Evolutionary conservation across 441 rosid genomes (phyloP), one percentile per base, ranked within the genome.

Genomic region (Isatis lusitanica): DNA sequence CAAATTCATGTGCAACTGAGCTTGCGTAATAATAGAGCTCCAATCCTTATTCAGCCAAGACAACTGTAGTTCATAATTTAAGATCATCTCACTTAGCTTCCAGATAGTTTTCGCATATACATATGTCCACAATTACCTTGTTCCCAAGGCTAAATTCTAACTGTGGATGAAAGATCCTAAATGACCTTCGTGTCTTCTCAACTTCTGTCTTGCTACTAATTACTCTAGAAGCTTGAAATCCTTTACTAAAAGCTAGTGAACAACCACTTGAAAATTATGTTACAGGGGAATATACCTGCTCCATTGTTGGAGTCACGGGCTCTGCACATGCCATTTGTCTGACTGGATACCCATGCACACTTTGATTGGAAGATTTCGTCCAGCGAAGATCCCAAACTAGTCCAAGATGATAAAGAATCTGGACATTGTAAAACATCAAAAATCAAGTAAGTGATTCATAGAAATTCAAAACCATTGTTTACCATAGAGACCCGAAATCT

Each of bases 371-470:
- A 78, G 86, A 80, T 68, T 79, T 69, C 65, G 57, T 74, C 99
- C 99, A 95, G 26, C 98, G 94, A 74, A 93, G 68, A 68, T 85
- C 82, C 99, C 99, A 95, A 68, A 91, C 95, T 78, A 85, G 59
- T 61, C 90, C 90, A 85, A 93, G 96, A 83, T 95, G 99, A 82
- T 87, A 84, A 73, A 95, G 89, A 77, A 95, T 87, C 99, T 95
- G 66, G 68, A 77, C 38, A 81, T 66, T 66, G 72, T 63, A 66
- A 66, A 35, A 17, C 28, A 66, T 52, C 35, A 36, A 35, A 60
- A 35, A 66, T 43, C n/a, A 52, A 40, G 46, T 66, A 44, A 57
- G 33, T 40, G 43, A 58, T 8, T 42, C 55, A 57, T 18, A 43
- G 13, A 38, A 36, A 52, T 46, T 17, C 33, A 63, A 53, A 53